Evolutionary conservation across 176 grass and related monocot genomes (phyloP).

Genomic region (Carex kokanica): DNA sequence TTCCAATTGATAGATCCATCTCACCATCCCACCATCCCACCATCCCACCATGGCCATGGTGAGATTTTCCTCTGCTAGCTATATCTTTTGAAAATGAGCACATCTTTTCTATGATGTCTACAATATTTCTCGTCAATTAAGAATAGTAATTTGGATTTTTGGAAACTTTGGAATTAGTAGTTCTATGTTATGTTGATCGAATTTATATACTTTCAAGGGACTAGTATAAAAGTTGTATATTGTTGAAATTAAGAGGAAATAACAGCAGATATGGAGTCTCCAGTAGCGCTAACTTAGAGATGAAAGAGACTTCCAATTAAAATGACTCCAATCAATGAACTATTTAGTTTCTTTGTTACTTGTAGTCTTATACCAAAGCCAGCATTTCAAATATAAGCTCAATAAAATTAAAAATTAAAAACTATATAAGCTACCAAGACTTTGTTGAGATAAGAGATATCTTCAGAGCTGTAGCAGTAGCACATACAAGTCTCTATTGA

Average conservation of each 20-base stretch:
- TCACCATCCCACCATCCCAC: no score
- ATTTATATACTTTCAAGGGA: neutral
- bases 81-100: no score
- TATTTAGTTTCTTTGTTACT: constrained; percentile 18
- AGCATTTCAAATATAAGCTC: neutral
- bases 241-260: constrained; percentile 13
- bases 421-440: neutral
- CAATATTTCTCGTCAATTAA: no score
- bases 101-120: neutral
- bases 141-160: no score
- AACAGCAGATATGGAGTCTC: constrained; percentile 5
- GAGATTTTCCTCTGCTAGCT: no score
- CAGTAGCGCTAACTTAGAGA: constrained; percentile 19
- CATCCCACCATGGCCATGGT: constrained; percentile 19
- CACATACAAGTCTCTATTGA: constrained; percentile 37
- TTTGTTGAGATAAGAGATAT: neutral
- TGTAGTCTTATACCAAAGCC: neutral
- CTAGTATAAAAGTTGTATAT: neutral
- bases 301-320: constrained; percentile 30
- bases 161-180: neutral
- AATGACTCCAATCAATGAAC: constrained; percentile 44
- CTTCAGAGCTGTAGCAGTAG: neutral
- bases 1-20: constrained; percentile 33
- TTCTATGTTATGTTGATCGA: neutral
- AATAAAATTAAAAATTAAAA: neutral